Evolutionary conservation across 805 yeast species (phyloP).

Genomic region (Spathaspora arborariae): DNA sequence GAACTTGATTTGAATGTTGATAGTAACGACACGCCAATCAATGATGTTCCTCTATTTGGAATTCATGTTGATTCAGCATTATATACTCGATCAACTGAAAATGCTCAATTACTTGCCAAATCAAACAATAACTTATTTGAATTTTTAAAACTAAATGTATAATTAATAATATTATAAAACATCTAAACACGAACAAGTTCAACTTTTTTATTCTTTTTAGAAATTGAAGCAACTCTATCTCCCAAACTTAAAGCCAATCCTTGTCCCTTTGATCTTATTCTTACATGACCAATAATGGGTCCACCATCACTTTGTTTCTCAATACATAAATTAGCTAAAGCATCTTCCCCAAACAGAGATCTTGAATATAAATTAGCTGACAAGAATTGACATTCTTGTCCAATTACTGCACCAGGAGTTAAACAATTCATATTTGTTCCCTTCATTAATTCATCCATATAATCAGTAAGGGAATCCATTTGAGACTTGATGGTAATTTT

Average conservation of each 20-base stretch:
- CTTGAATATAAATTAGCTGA: constrained; percentile 92
- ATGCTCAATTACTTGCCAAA: constrained; percentile 9
- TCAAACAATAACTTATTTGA: constrained; percentile 5
- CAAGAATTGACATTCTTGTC: constrained; percentile 85
- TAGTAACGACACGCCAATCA: constrained; percentile 13
- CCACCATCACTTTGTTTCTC: constrained; percentile 78
- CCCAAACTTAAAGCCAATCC: constrained; percentile 95
- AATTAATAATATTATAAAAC: background rate
- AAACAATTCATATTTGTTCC: constrained; percentile 93
- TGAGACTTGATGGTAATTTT: constrained; percentile 83
- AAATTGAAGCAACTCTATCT: constrained; percentile 84
- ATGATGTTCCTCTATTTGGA: constrained; percentile 13
- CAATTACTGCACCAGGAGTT: constrained; percentile 88
- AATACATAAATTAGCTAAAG: constrained; percentile 90
- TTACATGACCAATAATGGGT: constrained; percentile 85
- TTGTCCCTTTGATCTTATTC: constrained; percentile 97
- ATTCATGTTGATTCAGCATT: constrained; percentile 16
- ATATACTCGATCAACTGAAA: constrained; percentile 13
- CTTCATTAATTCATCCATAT: constrained; percentile 67
- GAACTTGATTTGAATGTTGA: constrained; percentile 6
- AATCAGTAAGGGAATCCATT: constrained; percentile 64
- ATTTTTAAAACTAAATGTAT: constrained; percentile 3
- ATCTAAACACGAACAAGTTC: background rate
- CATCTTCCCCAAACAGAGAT: constrained; percentile 96
- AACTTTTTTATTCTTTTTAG: constrained; percentile 40